Conservation (phyloP, 1,284 basidiomycete genomes). For the Naganishia liquefaciens region DNA sequence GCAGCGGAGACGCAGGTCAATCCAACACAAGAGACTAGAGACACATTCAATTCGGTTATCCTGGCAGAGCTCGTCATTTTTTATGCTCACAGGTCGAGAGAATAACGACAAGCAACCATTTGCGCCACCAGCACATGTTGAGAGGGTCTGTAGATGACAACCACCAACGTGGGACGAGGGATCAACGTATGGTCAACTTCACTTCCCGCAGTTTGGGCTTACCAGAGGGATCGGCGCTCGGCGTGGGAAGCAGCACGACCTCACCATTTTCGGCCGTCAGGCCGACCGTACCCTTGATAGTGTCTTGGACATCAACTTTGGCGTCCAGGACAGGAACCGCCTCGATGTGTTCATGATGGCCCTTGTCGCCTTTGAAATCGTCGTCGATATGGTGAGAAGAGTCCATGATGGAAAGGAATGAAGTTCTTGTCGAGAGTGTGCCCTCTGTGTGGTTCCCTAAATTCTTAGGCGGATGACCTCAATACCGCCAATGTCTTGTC, state of each 20-base stretch:
- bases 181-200: neutral
- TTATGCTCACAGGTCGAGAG: constrained; percentile 14
- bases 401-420: neutral
- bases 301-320: constrained; percentile 2
- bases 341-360: constrained; percentile 4
- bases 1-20: constrained; percentile 18
- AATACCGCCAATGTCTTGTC: too few species aligned
- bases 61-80: neutral
- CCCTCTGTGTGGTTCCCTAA: neutral
- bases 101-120: constrained; percentile 11
- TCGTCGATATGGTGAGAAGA: constrained; percentile 7
- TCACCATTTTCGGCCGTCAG: constrained; percentile 6
- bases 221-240: constrained; percentile 22
- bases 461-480: too few species aligned
- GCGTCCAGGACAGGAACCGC: neutral
- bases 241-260: constrained; percentile 11
- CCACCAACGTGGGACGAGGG: neutral
- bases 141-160: constrained; percentile 9
- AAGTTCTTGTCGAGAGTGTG: neutral
- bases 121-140: constrained; percentile 21
- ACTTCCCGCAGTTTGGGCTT: neutral
- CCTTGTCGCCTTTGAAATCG: constrained; percentile 14
- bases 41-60: neutral
- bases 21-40: constrained; percentile 22
- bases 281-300: constrained; percentile 15